Percentiles rank a stretch among this genome's conserved stretches.
phyloP scores from a whole-genome alignment of 805 yeast species.

The Vanderwaltozyma verrucispora region DNA sequence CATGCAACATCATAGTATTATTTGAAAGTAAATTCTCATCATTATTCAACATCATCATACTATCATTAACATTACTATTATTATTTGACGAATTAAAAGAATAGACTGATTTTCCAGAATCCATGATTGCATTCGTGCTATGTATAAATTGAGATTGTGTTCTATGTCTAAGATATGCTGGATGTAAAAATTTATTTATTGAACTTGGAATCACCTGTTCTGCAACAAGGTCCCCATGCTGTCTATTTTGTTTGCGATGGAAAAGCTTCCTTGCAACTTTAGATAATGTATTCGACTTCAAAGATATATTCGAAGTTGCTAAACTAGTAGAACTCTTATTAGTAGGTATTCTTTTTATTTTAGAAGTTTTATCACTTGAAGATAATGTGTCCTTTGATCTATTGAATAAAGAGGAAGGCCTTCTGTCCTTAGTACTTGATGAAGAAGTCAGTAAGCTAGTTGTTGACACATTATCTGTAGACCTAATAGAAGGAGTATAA shows the following conservation, averaged over 20 bases:
- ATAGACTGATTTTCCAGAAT: conserved; percentile 21
- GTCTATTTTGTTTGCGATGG: conserved; percentile 14
- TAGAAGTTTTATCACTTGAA: background rate
- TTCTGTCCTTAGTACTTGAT: conserved; percentile 5
- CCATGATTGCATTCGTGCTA: conserved; percentile 16
- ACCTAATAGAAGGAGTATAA: background rate
- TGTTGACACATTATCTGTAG: conserved; percentile 4
- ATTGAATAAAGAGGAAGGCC: background rate
- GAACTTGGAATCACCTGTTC: conserved; percentile 22
- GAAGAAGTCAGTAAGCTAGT: conserved; percentile 4
- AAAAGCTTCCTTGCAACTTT: conserved; percentile 20
- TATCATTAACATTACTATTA: conserved; percentile 14
- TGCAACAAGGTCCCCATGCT: conserved; percentile 10
- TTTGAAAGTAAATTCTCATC: conserved; percentile 9
- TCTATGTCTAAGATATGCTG: conserved; percentile 24
- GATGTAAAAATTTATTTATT: conserved; percentile 25
- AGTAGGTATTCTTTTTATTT: background rate
- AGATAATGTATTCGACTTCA: conserved; percentile 9
- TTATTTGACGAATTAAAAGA: conserved; percentile 17
- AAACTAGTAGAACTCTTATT: conserved; percentile 1
- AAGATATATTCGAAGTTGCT: conserved; percentile 1
- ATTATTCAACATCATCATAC: conserved; percentile 8
- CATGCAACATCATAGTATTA: conserved; percentile 20
- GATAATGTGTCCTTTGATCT: conserved; percentile 1
- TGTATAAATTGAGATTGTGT: conserved; percentile 25